Base-by-base conservation (phyloP, 2,329 filamentous ascomycete species). In the Penicillium aurantiogriseum region DNA sequence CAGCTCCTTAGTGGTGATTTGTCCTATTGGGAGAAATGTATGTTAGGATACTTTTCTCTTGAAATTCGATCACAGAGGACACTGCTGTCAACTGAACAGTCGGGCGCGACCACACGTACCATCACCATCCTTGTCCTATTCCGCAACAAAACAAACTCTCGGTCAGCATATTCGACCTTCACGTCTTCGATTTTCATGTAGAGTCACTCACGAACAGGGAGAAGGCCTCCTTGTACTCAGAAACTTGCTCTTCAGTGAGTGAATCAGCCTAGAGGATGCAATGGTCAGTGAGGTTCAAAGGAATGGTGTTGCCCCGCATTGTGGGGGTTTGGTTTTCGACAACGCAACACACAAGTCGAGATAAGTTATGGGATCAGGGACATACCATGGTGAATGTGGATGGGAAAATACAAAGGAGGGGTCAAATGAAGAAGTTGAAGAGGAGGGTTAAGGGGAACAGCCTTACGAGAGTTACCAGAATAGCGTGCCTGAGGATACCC, bases 171-270 rank as follows among this genome's bases (percentile, higher is more conserved):
- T 58, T 50, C 45, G 7, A 39, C 54, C 11, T n/a, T 10, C 39
- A 43, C 11, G 17, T 29, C 21, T 33, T 50, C 43, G 54, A 60
- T 46, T 38, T 35, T 38, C 7, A 29, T 8, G 8, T 56, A 38
- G 43, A 44, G 39, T 54, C 19, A 88, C 94, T 88, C 88, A 99
- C 94, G 81, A 99, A 99, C 68, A 99, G 91, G 78, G 94, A 99
- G 83, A 99, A 99, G 55, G 94, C 94, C 84, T 99, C 94, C 90
- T 97, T 99, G 85, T 97, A 99, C 84, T 99, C 94, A 77, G 94
- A 97, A 78, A 99, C 94, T 86, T 99, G 94, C 83, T 99, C 94
- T 85, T 99, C 94, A 71, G 94, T 97, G 75, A 99, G 89, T 79
- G 93, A 93, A 79, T 99, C 94, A 78, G 93, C 93, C 93, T 97